These are phyloP conservation scores for Aspergillus pseudonomiae DNA, from an alignment of 2,329 filamentous ascomycete genomes.

Conservation along the genomic window DNA sequence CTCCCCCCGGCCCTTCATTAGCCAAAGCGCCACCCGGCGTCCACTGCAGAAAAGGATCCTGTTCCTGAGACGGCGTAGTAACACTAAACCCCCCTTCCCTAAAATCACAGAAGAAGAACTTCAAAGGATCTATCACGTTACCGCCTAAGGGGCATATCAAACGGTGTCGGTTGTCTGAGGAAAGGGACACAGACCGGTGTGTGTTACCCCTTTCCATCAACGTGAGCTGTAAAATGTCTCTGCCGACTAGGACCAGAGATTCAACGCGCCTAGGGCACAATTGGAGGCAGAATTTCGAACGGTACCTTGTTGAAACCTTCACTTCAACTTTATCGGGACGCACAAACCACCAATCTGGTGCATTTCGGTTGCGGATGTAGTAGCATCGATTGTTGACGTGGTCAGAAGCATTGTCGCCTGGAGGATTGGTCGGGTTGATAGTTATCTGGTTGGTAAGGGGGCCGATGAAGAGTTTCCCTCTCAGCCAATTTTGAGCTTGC, in stretches of 20 bases:
- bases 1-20: neutral
- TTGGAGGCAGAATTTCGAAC: neutral
- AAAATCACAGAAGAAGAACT: neutral
- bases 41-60: neutral
- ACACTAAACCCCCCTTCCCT: neutral
- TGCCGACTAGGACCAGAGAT: neutral
- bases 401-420: neutral
- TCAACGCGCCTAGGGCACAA: neutral
- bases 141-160: neutral
- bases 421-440: neutral
- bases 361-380: neutral
- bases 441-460: neutral
- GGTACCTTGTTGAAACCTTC: neutral
- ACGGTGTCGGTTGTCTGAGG: neutral
- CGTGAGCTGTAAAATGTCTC: neutral
- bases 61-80: neutral
- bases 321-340: neutral
- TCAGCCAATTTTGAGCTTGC: neutral
- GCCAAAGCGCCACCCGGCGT: neutral
- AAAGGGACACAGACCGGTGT: neutral
- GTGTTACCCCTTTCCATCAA: neutral
- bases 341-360: neutral
- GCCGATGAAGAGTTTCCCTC: neutral
- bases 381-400: neutral
- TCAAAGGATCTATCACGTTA: neutral